Evolutionary conservation across 2,329 filamentous ascomycete genomes (phyloP), one percentile per base, ranked within the genome.

Genomic region (Rhinocladiella similis): DNA sequence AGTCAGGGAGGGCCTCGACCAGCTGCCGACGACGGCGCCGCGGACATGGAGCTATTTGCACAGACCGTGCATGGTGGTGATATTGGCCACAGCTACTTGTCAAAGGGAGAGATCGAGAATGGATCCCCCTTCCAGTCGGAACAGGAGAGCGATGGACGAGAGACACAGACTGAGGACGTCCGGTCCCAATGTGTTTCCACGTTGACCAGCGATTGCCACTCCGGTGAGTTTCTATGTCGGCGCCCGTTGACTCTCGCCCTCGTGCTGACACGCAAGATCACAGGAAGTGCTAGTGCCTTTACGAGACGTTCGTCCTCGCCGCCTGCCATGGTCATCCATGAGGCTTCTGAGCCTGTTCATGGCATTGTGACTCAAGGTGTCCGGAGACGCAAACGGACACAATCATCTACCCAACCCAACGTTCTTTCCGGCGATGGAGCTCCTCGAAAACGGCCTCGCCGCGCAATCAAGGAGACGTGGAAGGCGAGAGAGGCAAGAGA

Each of bases 391-490:
- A 55, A 55, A 55, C 53, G 53, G 45, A 19, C 47, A 46, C 19
- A 47, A 47, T 29, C 53, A 55, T 29, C 16, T 42, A 51, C 33
- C 14, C 22, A 51, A 46, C 33, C 53, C 47, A 38, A 19, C 6
- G 36, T 46, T 55, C 35, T 47, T 29, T 25, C 29, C 29, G 50
- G 47, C 47, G 36, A 38, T 3, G 47, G 29, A 7, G 47, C 47
- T 51, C 19, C 53, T 51, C 20, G 20, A n/a, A 55, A 55, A 55
- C 39, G 47, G 53, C 41, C 33, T 51, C 36, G 47, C 53, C 47
- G 46, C 33, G 25, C 36, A 51, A 55, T 27, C 3, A 53, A 53
- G 42, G 42, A 53, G 50, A 53, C 50, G 42, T 47, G 29, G 50
- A 53, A 53, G 42, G 50, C 39, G 5, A 53, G 50, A 38, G 50